A percentile compares a stretch with the other conserved stretches of the same genome.
phyloP scores from a whole-genome alignment of 305 asterid species.

The Plantago coronopus region DNA sequence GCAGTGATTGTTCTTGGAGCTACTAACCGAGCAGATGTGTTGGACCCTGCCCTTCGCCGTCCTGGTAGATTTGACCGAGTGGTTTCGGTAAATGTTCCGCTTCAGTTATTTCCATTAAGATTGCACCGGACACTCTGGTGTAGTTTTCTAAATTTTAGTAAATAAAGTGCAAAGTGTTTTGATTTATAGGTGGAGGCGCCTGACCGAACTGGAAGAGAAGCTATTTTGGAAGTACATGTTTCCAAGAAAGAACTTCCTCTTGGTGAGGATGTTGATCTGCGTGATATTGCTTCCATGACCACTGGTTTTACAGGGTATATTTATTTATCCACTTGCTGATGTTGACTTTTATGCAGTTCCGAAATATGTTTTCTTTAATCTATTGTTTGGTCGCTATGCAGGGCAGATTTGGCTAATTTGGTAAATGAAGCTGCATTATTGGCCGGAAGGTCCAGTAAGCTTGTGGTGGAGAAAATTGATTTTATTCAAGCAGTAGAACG shows the following conservation, averaged over 20 bases:
- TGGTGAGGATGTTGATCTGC: constrained; percentile 68
- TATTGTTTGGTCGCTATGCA: constrained; percentile 38
- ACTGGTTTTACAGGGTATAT: constrained; percentile 98
- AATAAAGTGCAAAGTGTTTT: constrained; percentile 23
- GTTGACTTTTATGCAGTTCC: constrained; percentile 14
- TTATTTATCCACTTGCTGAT: constrained; percentile 22
- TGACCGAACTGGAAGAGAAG: constrained; percentile 93
- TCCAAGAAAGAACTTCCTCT: constrained; percentile 95
- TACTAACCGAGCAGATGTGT: constrained; percentile 93
- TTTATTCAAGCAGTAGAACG: constrained; percentile 96
- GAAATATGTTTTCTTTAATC: constrained; percentile 21
- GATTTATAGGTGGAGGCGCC: constrained; percentile 87
- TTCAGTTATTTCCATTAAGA: constrained; percentile 16
- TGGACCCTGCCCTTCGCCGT: constrained; percentile 97
- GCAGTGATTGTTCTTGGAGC: constrained; percentile 99
- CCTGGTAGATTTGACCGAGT: constrained; percentile 99
- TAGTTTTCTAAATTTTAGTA: constrained; percentile 3
- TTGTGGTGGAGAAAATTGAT: constrained; percentile 77
- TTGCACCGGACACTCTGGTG: background rate
- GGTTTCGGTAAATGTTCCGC: constrained; percentile 56
- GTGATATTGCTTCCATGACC: constrained; percentile 90
- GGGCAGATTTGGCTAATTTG: constrained; percentile 99
- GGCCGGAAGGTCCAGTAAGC: constrained; percentile 86
- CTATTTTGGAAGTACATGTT: constrained; percentile 87
- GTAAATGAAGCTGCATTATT: constrained; percentile 98